Evolutionary conservation across 129 eudicot species (phyloP).

Genomic region (Cynara cardunculus): DNA sequence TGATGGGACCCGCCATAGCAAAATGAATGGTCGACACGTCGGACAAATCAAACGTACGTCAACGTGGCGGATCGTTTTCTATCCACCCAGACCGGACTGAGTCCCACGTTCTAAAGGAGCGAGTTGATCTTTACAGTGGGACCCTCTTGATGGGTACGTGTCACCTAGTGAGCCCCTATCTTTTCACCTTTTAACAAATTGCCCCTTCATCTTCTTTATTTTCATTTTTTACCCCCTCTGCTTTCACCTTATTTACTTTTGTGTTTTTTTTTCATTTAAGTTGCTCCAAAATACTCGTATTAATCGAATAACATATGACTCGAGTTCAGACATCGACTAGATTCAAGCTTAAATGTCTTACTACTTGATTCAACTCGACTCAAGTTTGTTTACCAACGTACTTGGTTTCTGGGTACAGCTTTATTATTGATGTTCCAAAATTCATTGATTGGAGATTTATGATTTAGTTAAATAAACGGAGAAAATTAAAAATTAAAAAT

Average conservation of each 20-base stretch:
- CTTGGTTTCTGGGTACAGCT: neutral
- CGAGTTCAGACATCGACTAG: neutral
- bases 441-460: too few species aligned
- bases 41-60: conserved; percentile 9
- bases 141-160: conserved; percentile 25
- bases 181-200: neutral
- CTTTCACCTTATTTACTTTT: neutral
- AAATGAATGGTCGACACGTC: conserved; percentile 20
- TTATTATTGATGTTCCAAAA: neutral
- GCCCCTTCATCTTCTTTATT: neutral
- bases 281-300: neutral
- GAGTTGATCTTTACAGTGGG: conserved; percentile 16
- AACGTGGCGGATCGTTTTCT: conserved; percentile 33
- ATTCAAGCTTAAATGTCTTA: neutral
- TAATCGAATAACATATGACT: neutral
- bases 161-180: conserved; percentile 11
- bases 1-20: neutral
- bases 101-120: conserved; percentile 33
- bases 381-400: neutral
- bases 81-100: conserved; percentile 38
- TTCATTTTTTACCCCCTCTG: neutral
- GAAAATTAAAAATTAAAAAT: too few species aligned
- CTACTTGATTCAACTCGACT: neutral
- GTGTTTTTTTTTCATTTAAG: neutral
- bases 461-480: too few species aligned